Percentiles rank a stretch among this genome's conserved stretches.
phyloP scores from a whole-genome alignment of 2,329 filamentous ascomycete genomes.

The Microdochium trichocladiopsis region DNA sequence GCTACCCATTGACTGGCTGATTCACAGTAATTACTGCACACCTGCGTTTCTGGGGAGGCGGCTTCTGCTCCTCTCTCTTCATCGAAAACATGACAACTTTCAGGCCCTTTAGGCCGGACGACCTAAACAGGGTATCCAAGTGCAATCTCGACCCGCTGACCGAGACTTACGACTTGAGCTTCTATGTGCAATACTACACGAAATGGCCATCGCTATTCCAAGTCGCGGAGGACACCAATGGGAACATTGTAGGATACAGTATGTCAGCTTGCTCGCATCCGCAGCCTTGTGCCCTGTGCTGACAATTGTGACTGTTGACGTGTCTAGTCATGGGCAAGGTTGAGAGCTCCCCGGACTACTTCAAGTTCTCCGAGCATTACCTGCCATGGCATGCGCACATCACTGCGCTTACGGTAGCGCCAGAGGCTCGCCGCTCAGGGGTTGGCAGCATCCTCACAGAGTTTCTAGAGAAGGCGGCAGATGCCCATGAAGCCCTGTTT shows the following conservation, averaged over 20 bases:
- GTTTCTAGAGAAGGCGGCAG: conserved; percentile 74
- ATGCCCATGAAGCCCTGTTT: conserved; percentile 84
- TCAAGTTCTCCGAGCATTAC: conserved; percentile 75
- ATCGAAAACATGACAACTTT: conserved; percentile 64
- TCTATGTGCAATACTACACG: conserved; percentile 93
- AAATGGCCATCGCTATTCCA: conserved; percentile 95
- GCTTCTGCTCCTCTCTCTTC: background rate
- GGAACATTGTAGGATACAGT: conserved; percentile 95
- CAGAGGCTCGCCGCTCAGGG: conserved; percentile 75
- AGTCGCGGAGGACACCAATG: conserved; percentile 77
- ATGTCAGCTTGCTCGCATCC: conserved; percentile 23
- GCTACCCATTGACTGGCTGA: no score
- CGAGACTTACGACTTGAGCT: conserved; percentile 94
- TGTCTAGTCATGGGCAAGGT: conserved; percentile 87
- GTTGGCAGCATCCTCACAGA: conserved; percentile 79
- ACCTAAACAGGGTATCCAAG: conserved; percentile 83
- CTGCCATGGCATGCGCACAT: conserved; percentile 99
- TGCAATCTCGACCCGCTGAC: conserved; percentile 95
- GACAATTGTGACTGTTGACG: conserved; percentile 15
- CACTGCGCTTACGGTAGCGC: conserved; percentile 88
- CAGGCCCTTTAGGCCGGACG: conserved; percentile 74
- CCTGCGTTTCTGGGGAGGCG: no score
- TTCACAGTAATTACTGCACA: no score
- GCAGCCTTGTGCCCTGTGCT: conserved; percentile 1
- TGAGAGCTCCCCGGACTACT: conserved; percentile 73